phyloP scores from a whole-genome alignment of 176 grass and related monocot genomes.

The Zoysia pacifica region DNA sequence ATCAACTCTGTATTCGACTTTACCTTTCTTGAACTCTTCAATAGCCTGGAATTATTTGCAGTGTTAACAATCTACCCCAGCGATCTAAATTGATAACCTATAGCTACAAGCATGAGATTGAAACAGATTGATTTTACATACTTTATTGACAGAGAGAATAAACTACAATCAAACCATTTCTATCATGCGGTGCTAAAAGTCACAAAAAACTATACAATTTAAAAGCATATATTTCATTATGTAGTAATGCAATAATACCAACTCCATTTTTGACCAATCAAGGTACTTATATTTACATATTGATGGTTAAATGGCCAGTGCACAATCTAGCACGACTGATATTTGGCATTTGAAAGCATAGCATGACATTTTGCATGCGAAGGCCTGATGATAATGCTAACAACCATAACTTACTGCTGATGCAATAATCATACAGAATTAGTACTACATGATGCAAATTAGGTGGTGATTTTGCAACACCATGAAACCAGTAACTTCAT shows the following conservation, averaged over 20 bases:
- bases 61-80: conserved; percentile 33
- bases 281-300: neutral
- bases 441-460: neutral
- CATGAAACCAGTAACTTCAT: neutral
- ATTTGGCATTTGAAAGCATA: neutral
- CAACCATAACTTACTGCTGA: neutral
- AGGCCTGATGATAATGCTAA: neutral
- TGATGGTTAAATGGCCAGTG: neutral
- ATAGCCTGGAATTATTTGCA: conserved; percentile 75
- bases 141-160: conserved; percentile 9
- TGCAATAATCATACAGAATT: neutral
- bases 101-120: conserved; percentile 13
- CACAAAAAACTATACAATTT: neutral
- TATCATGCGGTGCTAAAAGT: neutral
- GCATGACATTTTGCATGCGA: neutral
- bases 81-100: conserved; percentile 7
- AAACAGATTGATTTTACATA: neutral
- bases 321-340: neutral
- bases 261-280: neutral
- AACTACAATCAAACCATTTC: neutral
- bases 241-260: neutral
- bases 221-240: conserved; percentile 18
- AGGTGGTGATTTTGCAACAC: neutral
- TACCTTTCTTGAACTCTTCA: conserved; percentile 97
- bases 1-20: conserved; percentile 97